Conservation (phyloP, 2,329 filamentous ascomycete species). For the Aureobasidium uvarum region DNA sequence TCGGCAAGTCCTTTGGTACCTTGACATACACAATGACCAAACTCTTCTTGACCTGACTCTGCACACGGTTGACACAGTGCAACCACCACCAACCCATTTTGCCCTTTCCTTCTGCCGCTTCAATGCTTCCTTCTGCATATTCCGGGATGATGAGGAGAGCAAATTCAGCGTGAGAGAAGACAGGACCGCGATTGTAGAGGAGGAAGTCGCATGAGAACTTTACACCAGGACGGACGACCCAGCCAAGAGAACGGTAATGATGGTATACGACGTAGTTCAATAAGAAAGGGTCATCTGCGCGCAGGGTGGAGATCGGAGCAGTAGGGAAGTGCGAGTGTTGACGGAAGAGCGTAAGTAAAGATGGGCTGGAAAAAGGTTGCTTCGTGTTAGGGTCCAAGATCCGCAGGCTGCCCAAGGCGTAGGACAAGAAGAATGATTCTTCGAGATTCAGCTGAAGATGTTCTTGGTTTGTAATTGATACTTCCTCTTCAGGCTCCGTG, state of each 20-base stretch:
- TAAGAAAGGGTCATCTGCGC: conserved; percentile 79
- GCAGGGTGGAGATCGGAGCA: conserved; percentile 46
- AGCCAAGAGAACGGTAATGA: conserved; percentile 91
- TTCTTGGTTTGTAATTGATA: conserved; percentile 58
- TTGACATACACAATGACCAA: conserved; percentile 89
- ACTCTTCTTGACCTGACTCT: conserved; percentile 87
- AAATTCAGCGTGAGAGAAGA: conserved; percentile 94
- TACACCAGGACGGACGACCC: conserved; percentile 87
- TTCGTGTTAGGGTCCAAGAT: conserved; percentile 44
- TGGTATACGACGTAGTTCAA: conserved; percentile 89
- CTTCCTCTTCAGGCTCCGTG: conserved; percentile 2
- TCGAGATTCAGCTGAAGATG: conserved; percentile 89
- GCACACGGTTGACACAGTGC: conserved; percentile 84
- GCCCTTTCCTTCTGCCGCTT: conserved; percentile 49
- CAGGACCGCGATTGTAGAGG: conserved; percentile 89
- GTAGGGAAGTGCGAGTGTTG: conserved; percentile 33
- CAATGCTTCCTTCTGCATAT: conserved; percentile 56
- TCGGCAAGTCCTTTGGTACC: conserved; percentile 61
- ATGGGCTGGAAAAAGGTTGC: conserved; percentile 45
- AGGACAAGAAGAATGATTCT: conserved; percentile 87
- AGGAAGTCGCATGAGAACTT: conserved; percentile 96
- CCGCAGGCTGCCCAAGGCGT: conserved; percentile 71
- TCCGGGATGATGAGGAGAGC: conserved; percentile 80
- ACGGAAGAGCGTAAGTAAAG: conserved; percentile 59
- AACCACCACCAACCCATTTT: conserved; percentile 73